Evolutionary conservation across 148 eudicot genomes (phyloP).

Genomic region (Vaccinium macrocarpon): DNA sequence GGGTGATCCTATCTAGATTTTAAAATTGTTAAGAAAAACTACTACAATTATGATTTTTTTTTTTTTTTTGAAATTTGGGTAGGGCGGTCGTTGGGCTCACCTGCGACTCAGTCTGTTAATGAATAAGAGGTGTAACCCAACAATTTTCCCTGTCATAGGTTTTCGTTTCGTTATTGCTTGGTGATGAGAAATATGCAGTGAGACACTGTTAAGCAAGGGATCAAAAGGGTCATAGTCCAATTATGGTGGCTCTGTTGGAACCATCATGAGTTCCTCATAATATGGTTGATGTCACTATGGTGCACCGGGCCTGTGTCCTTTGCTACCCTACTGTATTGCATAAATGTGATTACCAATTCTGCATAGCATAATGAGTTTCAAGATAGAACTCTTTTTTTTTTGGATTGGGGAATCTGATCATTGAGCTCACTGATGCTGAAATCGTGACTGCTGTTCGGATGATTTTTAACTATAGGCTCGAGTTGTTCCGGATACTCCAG

Average conservation of each 20-base stretch:
- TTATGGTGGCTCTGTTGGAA: background rate
- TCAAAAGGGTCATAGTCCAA: background rate
- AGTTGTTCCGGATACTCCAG: slow-evolving; percentile 57
- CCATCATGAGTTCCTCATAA: too few species aligned
- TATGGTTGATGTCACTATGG: too few species aligned
- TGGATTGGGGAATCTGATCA: slow-evolving; percentile 9
- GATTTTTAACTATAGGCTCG: slow-evolving; percentile 47
- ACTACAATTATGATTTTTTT: too few species aligned
- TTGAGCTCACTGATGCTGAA: background rate
- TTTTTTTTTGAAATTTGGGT: too few species aligned
- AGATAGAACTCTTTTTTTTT: background rate
- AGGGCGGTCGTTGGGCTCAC: too few species aligned
- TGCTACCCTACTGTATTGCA: background rate
- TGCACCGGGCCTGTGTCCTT: too few species aligned
- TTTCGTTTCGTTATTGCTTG: background rate
- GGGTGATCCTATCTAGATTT: too few species aligned
- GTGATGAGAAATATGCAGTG: background rate
- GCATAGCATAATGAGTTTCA: background rate
- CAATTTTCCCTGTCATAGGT: background rate
- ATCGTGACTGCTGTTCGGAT: background rate
- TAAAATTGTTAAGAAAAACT: too few species aligned
- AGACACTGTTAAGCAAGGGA: background rate
- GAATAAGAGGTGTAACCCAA: background rate
- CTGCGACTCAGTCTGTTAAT: too few species aligned
- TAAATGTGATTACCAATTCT: background rate